Conservation (phyloP, 306 rosid genomes). For the Begonia masoniana region DNA sequence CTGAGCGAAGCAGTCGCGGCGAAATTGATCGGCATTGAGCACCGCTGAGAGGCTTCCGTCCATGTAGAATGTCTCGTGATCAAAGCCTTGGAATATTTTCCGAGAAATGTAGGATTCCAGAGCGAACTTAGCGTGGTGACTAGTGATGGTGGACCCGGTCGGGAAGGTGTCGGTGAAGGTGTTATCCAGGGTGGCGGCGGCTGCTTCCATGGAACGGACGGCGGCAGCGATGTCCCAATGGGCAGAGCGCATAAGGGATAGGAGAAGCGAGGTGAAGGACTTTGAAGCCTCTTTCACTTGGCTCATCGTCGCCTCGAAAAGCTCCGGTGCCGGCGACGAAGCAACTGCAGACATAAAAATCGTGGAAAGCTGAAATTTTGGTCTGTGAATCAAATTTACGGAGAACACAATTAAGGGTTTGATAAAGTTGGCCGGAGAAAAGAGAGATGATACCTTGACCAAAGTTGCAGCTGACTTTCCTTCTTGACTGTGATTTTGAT, state of each 20-base stretch:
- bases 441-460: slow-evolving; percentile 42
- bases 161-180: slow-evolving; percentile 14
- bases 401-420: too few species aligned
- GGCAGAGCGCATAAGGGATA: slow-evolving; percentile 86
- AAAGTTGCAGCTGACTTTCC: slow-evolving; percentile 38
- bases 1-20: slow-evolving; percentile 72
- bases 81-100: slow-evolving; percentile 80
- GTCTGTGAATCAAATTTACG: too few species aligned
- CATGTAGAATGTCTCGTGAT: slow-evolving; percentile 91
- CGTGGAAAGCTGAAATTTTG: background rate
- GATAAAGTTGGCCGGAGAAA: too few species aligned
- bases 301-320: slow-evolving; percentile 54
- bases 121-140: slow-evolving; percentile 72
- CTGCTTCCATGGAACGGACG: slow-evolving; percentile 86
- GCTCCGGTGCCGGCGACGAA: slow-evolving; percentile 48
- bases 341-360: slow-evolving; percentile 22
- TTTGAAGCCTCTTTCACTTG: slow-evolving; percentile 73
- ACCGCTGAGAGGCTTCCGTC: slow-evolving; percentile 92
- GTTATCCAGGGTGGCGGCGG: slow-evolving; percentile 28
- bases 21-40: slow-evolving; percentile 76
- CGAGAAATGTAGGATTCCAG: slow-evolving; percentile 70
- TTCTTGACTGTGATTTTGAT: slow-evolving; percentile 49
- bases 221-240: slow-evolving; percentile 93
- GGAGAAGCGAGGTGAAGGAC: slow-evolving; percentile 65
- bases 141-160: slow-evolving; percentile 18